Evolutionary conservation across 495 filamentous ascomycete genomes (phyloP), one percentile per base, ranked within the genome.

Genomic region (Podospora conica): DNA sequence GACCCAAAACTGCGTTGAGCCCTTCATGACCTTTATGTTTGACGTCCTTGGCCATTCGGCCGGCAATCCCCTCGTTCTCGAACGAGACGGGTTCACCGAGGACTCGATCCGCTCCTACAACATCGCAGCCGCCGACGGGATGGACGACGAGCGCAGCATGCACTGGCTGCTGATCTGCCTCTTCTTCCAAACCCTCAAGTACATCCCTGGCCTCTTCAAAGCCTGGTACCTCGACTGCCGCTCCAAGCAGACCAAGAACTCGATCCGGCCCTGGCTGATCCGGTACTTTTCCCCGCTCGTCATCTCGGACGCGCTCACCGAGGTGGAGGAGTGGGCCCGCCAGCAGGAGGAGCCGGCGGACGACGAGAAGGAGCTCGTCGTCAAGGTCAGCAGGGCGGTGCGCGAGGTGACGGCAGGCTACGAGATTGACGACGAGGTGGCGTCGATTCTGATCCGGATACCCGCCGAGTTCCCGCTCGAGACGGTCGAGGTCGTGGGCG

Each of bases 131-230:
- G 83, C 84, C 57, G 77, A 81, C 24, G 81, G 82, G 0, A 87
- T 90, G 58, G 78, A 76, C 0, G 77, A 80, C 10, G 87, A 91
- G 66, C 84, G 83, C 60, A 88, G 91, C 68, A 88, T 88, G 65
- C 84, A 93, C 68, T 93, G 89, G 89, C 84, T 97, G 9, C 80
- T 96, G 2, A 84, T 91, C 12, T 91, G 98, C 72, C 77, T 98
- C 10, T 97, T 91, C 79, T 97, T 91, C 73, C 85, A 92, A 8
- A 84, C 84, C 28, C 83, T 98, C 54, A 88, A 83, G 65, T 84
- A 92, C 71, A 78, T 90, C 11, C 91, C 92, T 9, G 85, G 84
- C n/a, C 81, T 91, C 24, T 89, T 89, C 63, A 96, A 92, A 76
- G 76, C 80, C n/a, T 98, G 95, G 93, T 95, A 89, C 81, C 83